These are phyloP conservation scores for Coprinellus aureogranulatus DNA, from an alignment of 768 basidiomycete species.

Conservation along the genomic window DNA sequence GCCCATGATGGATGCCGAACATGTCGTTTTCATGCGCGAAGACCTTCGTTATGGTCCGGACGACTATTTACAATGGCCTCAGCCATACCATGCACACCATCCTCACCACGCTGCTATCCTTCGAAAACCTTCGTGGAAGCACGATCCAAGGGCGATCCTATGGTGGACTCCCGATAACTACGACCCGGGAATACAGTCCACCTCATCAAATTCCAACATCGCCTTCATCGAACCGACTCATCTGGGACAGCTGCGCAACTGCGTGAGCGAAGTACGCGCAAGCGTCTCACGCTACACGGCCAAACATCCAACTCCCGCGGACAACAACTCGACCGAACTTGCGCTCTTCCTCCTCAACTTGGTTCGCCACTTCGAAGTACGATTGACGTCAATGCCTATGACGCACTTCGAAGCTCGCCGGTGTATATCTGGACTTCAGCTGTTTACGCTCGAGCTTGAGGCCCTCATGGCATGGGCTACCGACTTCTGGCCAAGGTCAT, in stretches of 20 bases:
- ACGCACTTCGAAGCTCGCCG: background rate
- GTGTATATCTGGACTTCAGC: slow-evolving; percentile 13
- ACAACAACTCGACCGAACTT: too few relatives aligned
- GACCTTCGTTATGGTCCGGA: slow-evolving; percentile 13
- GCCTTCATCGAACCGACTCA: background rate
- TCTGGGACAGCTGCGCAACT: too few relatives aligned
- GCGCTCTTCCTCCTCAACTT: background rate
- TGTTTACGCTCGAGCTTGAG: slow-evolving; percentile 11
- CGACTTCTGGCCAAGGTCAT: slow-evolving; percentile 11
- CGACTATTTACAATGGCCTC: slow-evolving; percentile 14
- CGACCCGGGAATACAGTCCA: background rate
- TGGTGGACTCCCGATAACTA: background rate
- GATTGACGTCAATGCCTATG: slow-evolving; percentile 1
- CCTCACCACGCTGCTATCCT: slow-evolving; percentile 11
- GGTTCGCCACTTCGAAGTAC: background rate
- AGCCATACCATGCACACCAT: slow-evolving; percentile 3
- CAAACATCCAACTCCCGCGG: too few relatives aligned
- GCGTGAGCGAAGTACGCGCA: too few relatives aligned
- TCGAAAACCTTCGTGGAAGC: background rate
- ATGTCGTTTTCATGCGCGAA: slow-evolving; percentile 5
- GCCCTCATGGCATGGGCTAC: slow-evolving; percentile 11
- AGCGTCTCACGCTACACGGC: too few relatives aligned
- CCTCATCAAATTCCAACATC: too few relatives aligned
- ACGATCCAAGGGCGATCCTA: background rate
- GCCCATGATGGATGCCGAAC: slow-evolving; percentile 1